Evolutionary conservation across 768 basidiomycete genomes (phyloP).

Genomic region (Psilocybe tampanensis): DNA sequence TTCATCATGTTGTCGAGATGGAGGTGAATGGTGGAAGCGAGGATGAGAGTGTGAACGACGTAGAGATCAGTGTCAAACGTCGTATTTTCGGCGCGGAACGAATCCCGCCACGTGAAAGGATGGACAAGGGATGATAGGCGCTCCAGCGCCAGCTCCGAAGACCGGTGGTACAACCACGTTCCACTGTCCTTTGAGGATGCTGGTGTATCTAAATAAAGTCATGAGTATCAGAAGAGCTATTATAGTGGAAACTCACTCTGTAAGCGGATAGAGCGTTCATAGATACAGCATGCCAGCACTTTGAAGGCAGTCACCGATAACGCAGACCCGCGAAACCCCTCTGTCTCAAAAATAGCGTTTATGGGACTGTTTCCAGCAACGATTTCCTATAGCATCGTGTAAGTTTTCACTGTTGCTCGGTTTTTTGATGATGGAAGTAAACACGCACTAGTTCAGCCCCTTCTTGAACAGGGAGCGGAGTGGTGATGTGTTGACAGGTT

Average conservation of each 20-base stretch:
- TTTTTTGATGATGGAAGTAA: neutral
- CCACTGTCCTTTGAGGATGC: constrained; percentile 26
- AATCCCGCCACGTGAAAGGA: constrained; percentile 36
- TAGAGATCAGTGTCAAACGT: constrained; percentile 45
- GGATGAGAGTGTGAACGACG: constrained; percentile 49
- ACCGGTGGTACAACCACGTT: constrained; percentile 42
- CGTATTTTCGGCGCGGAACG: constrained; percentile 32
- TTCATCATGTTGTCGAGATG: constrained; percentile 42
- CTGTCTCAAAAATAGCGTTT: constrained; percentile 28
- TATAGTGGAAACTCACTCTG: constrained; percentile 17
- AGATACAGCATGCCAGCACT: constrained; percentile 53
- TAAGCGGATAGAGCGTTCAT: constrained; percentile 53
- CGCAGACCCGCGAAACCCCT: constrained; percentile 23
- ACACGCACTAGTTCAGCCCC: constrained; percentile 21
- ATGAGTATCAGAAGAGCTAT: constrained; percentile 13
- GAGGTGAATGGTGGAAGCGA: constrained; percentile 54
- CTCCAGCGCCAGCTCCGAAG: constrained; percentile 46
- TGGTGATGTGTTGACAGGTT: constrained; percentile 50
- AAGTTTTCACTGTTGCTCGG: constrained; percentile 1
- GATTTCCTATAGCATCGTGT: constrained; percentile 8
- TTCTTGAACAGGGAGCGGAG: constrained; percentile 48
- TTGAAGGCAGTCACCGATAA: constrained; percentile 43
- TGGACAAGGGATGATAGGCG: constrained; percentile 44
- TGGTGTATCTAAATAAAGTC: constrained; percentile 9
- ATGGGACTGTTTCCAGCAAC: constrained; percentile 23